phyloP scores from a whole-genome alignment of 164 flowering plant species.

The Cinnamomum micranthum region DNA sequence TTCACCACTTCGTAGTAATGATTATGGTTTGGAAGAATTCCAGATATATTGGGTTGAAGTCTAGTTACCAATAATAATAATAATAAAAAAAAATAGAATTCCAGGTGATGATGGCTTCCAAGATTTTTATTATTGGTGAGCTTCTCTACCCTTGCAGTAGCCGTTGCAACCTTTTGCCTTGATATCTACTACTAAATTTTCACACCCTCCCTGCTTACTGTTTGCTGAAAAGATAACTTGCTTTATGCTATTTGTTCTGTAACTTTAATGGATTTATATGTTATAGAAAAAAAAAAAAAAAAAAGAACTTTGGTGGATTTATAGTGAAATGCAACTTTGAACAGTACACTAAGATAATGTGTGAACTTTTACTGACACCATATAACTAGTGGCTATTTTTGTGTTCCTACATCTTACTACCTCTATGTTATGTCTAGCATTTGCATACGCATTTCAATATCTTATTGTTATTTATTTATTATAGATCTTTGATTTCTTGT shows the following conservation, averaged over 20 bases:
- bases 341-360: not conserved
- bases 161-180: too few relatives aligned
- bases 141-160: not conserved
- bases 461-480: not conserved
- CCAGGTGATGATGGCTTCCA: not conserved
- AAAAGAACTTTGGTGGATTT: too few relatives aligned
- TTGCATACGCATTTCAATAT: not conserved
- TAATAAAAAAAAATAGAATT: too few relatives aligned
- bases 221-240: not conserved
- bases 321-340: not conserved
- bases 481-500: not conserved
- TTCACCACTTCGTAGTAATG: not conserved
- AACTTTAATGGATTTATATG: not conserved
- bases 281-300: too few relatives aligned
- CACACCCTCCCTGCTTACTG: not conserved
- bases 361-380: not conserved
- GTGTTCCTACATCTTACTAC: not conserved
- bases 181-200: not conserved
- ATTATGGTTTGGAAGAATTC: not conserved
- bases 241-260: not conserved
- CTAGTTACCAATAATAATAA: too few relatives aligned
- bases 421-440: not conserved
- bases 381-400: not conserved
- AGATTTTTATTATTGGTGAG: not conserved
- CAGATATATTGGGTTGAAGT: too few relatives aligned